phyloP scores from a whole-genome alignment of 1,284 basidiomycete species.

The Dichomitus squalens region DNA sequence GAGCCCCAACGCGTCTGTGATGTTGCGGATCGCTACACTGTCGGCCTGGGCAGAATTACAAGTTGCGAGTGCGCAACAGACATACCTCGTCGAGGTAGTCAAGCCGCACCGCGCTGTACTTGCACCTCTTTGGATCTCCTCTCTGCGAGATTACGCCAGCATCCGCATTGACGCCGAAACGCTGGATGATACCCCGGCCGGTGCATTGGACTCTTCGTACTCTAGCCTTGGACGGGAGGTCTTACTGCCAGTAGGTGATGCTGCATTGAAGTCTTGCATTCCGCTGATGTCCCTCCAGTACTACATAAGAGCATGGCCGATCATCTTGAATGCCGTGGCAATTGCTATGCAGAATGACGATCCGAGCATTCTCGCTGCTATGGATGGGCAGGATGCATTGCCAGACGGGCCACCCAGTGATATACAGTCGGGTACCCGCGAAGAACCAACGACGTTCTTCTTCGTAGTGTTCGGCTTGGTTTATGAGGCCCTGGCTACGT shows the following conservation, averaged over 20 bases:
- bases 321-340: constrained; percentile 87
- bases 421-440: constrained; percentile 40
- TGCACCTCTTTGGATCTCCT: constrained; percentile 86
- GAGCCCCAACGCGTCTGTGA: constrained; percentile 92
- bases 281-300: constrained; percentile 58
- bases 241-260: constrained; percentile 73
- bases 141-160: constrained; percentile 90
- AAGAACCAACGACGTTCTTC: constrained; percentile 84
- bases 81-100: constrained; percentile 83
- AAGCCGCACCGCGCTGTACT: constrained; percentile 80
- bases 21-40: constrained; percentile 92
- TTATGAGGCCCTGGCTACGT: constrained; percentile 85
- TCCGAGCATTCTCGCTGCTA: constrained; percentile 71
- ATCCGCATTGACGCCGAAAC: constrained; percentile 90
- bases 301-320: constrained; percentile 83
- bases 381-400: constrained; percentile 71
- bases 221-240: constrained; percentile 90
- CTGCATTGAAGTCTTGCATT: too few species aligned
- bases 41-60: constrained; percentile 97
- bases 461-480: constrained; percentile 91
- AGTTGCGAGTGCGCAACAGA: constrained; percentile 74
- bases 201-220: constrained; percentile 80
- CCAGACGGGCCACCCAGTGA: constrained; percentile 18
- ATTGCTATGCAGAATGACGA: constrained; percentile 78
- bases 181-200: constrained; percentile 62